Evolutionary conservation across 371 early-diverging fungal species (phyloP), one percentile per base, ranked within the genome.

Genomic region (Mucor racemosus): DNA sequence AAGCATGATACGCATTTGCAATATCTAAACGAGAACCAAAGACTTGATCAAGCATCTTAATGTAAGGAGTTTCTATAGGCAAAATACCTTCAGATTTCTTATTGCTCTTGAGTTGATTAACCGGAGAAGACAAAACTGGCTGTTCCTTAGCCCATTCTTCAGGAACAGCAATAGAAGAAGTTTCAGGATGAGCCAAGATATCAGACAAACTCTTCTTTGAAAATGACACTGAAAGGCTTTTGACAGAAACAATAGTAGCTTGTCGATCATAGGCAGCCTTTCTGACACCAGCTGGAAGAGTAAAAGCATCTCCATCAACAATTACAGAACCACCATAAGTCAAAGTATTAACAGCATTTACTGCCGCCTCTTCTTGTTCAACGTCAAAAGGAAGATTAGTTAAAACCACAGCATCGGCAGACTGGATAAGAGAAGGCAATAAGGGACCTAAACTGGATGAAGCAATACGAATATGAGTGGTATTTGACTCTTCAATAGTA

Each of bases 21-120:
- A 95, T 85, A 55, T 86, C 75, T 62, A 94, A 83, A 26, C 94
- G 89, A 41, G 83, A 78, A 36, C 77, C 80, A 73, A 94, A 95
- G 54, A 89, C 81, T 70, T 92, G 90, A 61, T 84, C 76, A 61
- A 95, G 82, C 71, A 93, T 75, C 71, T 90, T 87, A 40, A 93
- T 71, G 66, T 95, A 95, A 15, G 95, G 91, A 0, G 85, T 88
- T 65, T 91, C 89, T 5, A 62, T 40, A 40, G 54, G 62, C n/a
- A 53, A 15, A 26, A 36, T 34, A 6, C 7, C 13, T 21, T 13
- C 17, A 35, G 48, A 6, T 7, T 19, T 38, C 1, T 44, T 36
- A 17, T 11, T 36, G 34, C 4, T 58, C 26, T 21, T 21, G 14
- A 3, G 35, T 9, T 7, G 4, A 15, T 17, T 17, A 14, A 4